Base-by-base conservation (phyloP, 1,139 yeast species). In the Debaryomyces sp. region DNA sequence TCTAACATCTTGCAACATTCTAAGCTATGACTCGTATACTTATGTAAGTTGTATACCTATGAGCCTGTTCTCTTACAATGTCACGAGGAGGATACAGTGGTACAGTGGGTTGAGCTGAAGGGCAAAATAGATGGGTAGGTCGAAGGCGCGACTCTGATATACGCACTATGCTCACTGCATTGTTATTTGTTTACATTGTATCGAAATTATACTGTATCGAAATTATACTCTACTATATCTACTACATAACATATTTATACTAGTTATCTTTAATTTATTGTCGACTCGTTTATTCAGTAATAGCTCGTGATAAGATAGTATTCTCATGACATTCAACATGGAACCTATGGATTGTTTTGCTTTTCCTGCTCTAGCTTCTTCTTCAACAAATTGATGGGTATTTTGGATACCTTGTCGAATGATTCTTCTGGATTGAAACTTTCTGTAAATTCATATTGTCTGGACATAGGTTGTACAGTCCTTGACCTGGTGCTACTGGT, bases 341-440 rank as follows among this genome's bases (percentile, higher is more conserved):
- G 21, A 18, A 18, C 21, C 21, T 13, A 39, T 21, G 34, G 27
- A 7, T 13, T 41, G 5, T 30, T 21, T 30, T 21, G 37, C 29
- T 29, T 41, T 8, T 41, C 43, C 44, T 45, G 47, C 35, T 46
- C 50, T 26, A 46, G 39, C 44, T 54, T 49, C 39, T 54, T 53
- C 26, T 55, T 44, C 52, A 59, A 54, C 30, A 60, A 55, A 47
- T 56, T 53, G 34, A 59, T 47, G 7, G 63, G 64, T 18, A 59
- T 41, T 44, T 55, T 57, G 30, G 62, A 51, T 7, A 60, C 61
- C 42, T 56, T 61, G 5, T 56, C 61, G 43, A 60, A 51, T 3
- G 61, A 54, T 43, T 56, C 52, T 23, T 59, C 62, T 9, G 64
- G 61, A 44, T 59, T 52, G 48, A 60, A 60, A 45, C 52, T 13